Conservation (phyloP, 768 basidiomycete species). For the Pulveroboletus ravenelii region DNA sequence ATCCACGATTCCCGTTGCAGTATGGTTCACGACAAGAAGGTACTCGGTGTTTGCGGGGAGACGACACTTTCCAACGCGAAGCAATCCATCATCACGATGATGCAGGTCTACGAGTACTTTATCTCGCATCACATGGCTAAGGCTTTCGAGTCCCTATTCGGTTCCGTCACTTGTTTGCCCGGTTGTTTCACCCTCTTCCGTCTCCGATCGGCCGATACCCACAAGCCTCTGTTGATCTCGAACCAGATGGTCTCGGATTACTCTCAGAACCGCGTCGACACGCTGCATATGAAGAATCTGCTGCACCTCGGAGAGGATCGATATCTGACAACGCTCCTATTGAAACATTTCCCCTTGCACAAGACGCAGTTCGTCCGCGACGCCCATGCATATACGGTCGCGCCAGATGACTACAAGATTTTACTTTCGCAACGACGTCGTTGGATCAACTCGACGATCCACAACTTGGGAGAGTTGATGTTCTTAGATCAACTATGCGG, state of each 20-base stretch:
- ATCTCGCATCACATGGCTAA: slow-evolving; percentile 99
- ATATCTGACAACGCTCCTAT: slow-evolving; percentile 89
- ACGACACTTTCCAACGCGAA: slow-evolving; percentile 90
- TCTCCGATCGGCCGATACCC: slow-evolving; percentile 88
- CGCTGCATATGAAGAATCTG: slow-evolving; percentile 97
- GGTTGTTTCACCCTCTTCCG: slow-evolving; percentile 99
- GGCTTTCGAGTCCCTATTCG: slow-evolving; percentile 94
- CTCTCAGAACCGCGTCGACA: slow-evolving; percentile 94
- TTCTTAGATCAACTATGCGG: slow-evolving; percentile 90
- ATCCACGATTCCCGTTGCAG: slow-evolving; percentile 35
- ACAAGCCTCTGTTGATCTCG: slow-evolving; percentile 90
- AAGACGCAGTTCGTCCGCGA: slow-evolving; percentile 96
- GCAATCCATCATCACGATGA: slow-evolving; percentile 94
- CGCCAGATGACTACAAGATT: slow-evolving; percentile 93
- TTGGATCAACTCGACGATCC: slow-evolving; percentile 99
- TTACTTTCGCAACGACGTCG: slow-evolving; percentile 94
- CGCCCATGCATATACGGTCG: slow-evolving; percentile 91
- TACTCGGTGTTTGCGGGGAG: slow-evolving; percentile 93
- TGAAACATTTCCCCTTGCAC: slow-evolving; percentile 91
- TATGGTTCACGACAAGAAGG: slow-evolving; percentile 95
- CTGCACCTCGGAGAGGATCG: slow-evolving; percentile 98
- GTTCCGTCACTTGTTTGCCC: slow-evolving; percentile 96
- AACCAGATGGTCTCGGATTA: slow-evolving; percentile 90
- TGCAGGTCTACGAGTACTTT: slow-evolving; percentile 99
- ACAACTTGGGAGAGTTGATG: slow-evolving; percentile 91